Conservation (phyloP, 208 protist species). For the Wallacemonas sp. region DNA sequence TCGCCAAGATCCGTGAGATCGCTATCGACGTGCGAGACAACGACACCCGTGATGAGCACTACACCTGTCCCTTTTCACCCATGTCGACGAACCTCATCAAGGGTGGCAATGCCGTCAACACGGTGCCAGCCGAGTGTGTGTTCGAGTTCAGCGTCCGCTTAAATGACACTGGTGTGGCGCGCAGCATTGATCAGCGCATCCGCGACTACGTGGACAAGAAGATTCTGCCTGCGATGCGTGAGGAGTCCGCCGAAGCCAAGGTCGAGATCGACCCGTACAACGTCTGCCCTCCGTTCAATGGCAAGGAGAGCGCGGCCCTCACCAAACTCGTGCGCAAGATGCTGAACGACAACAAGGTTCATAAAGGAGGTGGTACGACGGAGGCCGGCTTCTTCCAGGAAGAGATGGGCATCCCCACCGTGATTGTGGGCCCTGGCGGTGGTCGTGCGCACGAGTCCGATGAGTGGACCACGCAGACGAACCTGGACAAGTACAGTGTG, state of each 20-base stretch:
- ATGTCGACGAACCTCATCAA: constrained; percentile 38
- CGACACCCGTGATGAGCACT: constrained; percentile 22
- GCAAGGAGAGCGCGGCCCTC: constrained; percentile 10
- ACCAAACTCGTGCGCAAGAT: constrained; percentile 14
- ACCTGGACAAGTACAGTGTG: constrained; percentile 7
- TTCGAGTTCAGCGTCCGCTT: constrained; percentile 45
- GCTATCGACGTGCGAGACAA: constrained; percentile 24
- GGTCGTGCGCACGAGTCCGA: constrained; percentile 33
- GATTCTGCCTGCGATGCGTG: constrained; percentile 37
- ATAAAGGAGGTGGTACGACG: constrained; percentile 12
- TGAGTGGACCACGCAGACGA: constrained; percentile 31
- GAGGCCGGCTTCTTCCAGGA: constrained; percentile 21
- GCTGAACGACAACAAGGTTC: constrained; percentile 26
- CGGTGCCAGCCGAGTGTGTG: constrained; percentile 52
- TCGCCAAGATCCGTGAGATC: constrained; percentile 37
- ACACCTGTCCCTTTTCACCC: constrained; percentile 29
- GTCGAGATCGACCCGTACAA: constrained; percentile 27
- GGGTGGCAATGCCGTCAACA: constrained; percentile 50
- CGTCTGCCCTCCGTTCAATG: constrained; percentile 10
- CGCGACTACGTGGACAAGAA: constrained; percentile 36
- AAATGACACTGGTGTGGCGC: constrained; percentile 24
- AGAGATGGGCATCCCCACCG: constrained; percentile 32
- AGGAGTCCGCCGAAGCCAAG: constrained; percentile 40
- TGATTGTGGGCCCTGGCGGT: constrained; percentile 36
- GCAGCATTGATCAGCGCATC: constrained; percentile 28